These are phyloP conservation scores for Penicillium subrubescens DNA, from an alignment of 495 filamentous ascomycete species.

Conservation along the genomic window DNA sequence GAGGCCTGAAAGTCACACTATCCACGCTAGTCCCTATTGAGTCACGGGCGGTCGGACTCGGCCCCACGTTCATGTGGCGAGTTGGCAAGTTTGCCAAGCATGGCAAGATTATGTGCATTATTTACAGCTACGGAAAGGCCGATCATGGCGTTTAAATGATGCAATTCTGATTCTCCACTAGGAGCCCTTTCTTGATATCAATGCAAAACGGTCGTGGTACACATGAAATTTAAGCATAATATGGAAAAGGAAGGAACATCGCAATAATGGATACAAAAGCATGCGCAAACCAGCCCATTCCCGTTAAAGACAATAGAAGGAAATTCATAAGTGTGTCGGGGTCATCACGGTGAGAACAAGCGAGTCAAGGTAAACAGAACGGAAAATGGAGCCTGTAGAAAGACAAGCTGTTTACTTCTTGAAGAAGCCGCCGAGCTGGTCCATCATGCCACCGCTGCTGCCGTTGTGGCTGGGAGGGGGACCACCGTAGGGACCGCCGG, in stretches of 20 bases:
- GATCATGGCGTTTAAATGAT: slow-evolving; percentile 5
- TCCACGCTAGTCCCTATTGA: slow-evolving; percentile 17
- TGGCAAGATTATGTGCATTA: neutral
- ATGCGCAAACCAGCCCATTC: slow-evolving; percentile 21
- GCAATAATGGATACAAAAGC: slow-evolving; percentile 1
- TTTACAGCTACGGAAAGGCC: neutral
- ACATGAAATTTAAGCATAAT: slow-evolving; percentile 9
- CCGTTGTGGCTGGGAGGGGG: slow-evolving; percentile 25
- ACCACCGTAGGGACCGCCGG: slow-evolving; percentile 27
- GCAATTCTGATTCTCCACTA: slow-evolving; percentile 12
- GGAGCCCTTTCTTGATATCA: slow-evolving; percentile 17
- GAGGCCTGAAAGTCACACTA: slow-evolving; percentile 21
- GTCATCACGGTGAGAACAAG: slow-evolving; percentile 21
- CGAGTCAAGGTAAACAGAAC: slow-evolving; percentile 5
- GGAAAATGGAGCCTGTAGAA: neutral
- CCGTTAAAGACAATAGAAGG: slow-evolving; percentile 20
- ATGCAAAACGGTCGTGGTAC: slow-evolving; percentile 28
- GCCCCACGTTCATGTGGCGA: neutral
- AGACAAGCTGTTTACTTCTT: slow-evolving; percentile 35
- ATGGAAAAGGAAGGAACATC: slow-evolving; percentile 9
- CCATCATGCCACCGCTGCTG: slow-evolving; percentile 38
- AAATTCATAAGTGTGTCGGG: slow-evolving; percentile 28
- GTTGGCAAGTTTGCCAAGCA: neutral
- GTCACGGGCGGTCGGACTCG: neutral
- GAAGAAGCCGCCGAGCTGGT: slow-evolving; percentile 48